Evolutionary conservation across 805 yeast genomes (phyloP), one percentile per base, ranked within the genome.

Genomic region (Metschnikowia drakensbergensis): DNA sequence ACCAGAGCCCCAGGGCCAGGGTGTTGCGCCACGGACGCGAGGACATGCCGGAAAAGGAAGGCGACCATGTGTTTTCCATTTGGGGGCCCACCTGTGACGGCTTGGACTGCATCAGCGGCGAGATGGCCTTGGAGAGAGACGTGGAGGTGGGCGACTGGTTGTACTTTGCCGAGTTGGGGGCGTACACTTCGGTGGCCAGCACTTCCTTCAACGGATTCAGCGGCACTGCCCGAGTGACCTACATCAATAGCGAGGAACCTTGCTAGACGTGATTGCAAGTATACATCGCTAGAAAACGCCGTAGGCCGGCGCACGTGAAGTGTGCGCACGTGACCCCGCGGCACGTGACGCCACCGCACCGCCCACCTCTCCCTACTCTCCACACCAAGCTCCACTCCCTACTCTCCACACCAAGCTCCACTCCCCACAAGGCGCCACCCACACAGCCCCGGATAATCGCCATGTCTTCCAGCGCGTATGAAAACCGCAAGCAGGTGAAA

Each of bases 51-150:
- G 65, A 29, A 45, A 49, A 53, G 52, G 52, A 51, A 63, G 65
- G 29, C n/a, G 34, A 38, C 37, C 59, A 65, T 54, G 65, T 65
- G 38, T 84, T 79, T 46, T 87, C 96, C 3, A 77, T 94, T 51
- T 92, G 99, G 99, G 99, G 99, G 5, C 99, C 98, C 39, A 92
- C 98, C 17, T 92, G 99, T 71, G 99, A 92, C 68, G 97, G 97
- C 3, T 75, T 92, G 54, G 99, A 92, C 66, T 86, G 96, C 65
- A 81, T 92, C 49, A 65, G 86, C 17, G 65, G 72, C 41, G 73
- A 71, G 33, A 71, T 81, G 51, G 58, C 57, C 32, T 72, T 92
- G 59, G 74, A 83, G 17, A 74, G 77, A 47, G 81, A 82, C 35
- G 82, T 89, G 38, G 72, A 74, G 22, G 84, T 86, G 37, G 98